Evolutionary conservation across 2,329 filamentous ascomycete species (phyloP), one percentile per base, ranked within the genome.

Genomic region (Ascochyta lentis): DNA sequence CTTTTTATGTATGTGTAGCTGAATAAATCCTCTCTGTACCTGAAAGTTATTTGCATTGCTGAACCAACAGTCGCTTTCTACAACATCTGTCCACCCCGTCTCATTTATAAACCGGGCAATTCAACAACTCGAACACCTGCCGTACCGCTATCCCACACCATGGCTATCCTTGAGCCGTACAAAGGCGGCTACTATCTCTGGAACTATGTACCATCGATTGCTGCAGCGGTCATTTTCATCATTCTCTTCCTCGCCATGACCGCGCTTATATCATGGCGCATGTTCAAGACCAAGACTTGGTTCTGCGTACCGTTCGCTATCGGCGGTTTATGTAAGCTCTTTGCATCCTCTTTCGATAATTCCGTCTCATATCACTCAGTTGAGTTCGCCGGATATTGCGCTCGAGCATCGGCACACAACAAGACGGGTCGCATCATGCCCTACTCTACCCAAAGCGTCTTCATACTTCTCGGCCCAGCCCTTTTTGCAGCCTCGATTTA

Each of bases 301-400:
- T 84, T 81, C 64, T 79, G 80, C 58, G 75, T 81, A 3, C 78
- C 82, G 0, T 80, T 84, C 41, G 54, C 79, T 4, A 64, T 84
- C 15, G 81, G 81, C n/a, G 79, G 79, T 19, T 49, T 78, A 8
- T 82, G 81, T 83, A 72, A 60, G 71, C 66, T 19, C 23, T 24
- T 38, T 24, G 6, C 6, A 4, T 3, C 35, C 12, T 6, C 13
- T 43, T 6, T n/a, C n/a, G 26, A 39, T 31, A 15, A 10, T 22
- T 7, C 35, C n/a, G 2, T 10, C n/a, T n/a, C 6, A 29, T 13
- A 3, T 27, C 13, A 42, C 13, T 26, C 23, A 83, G 80, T 83
- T 54, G 81, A 84, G 66, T 68, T 72, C 0, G 67, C 83, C 22
- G 82, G 81, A 4, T 84, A 84, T 54, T 63, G 80, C 22, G 79